Conservation (phyloP, 2,329 filamentous ascomycete species). For the Akanthomyces uredinophilus region DNA sequence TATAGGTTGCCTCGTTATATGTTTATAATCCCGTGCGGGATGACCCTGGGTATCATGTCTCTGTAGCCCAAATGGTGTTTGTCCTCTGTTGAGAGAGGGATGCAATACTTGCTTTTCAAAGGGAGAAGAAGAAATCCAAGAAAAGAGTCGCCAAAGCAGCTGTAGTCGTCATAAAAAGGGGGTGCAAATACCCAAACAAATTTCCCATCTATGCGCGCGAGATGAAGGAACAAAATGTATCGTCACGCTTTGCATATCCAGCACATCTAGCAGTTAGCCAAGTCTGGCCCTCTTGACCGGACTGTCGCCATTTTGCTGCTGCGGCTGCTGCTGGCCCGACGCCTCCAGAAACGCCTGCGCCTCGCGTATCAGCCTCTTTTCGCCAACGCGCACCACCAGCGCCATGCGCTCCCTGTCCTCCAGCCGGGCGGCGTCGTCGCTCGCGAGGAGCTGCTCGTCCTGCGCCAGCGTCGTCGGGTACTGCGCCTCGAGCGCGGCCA, state of each 20-base stretch:
- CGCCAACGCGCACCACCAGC: conserved; percentile 61
- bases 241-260: no score
- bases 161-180: not conserved
- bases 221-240: no score
- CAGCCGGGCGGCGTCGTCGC: conserved; percentile 21
- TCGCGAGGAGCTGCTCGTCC: conserved; percentile 34
- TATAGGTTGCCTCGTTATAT: conserved; percentile 1
- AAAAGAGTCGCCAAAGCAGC: not conserved
- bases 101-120: not conserved
- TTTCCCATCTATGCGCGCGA: no score
- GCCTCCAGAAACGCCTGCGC: conserved; percentile 36
- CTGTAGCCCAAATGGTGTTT: not conserved
- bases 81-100: conserved; percentile 8
- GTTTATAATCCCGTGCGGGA: not conserved
- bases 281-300: conserved; percentile 5
- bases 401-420: conserved; percentile 56
- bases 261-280: not conserved
- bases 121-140: not conserved
- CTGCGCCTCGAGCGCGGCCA: conserved; percentile 34
- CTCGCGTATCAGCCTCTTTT: conserved; percentile 62
- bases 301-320: conserved; percentile 32
- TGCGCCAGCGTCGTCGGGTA: conserved; percentile 39
- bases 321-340: conserved; percentile 21
- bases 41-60: not conserved
- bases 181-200: no score